Base-by-base conservation (phyloP, 1,284 basidiomycete genomes). In the Apiotrichum brassicae region DNA sequence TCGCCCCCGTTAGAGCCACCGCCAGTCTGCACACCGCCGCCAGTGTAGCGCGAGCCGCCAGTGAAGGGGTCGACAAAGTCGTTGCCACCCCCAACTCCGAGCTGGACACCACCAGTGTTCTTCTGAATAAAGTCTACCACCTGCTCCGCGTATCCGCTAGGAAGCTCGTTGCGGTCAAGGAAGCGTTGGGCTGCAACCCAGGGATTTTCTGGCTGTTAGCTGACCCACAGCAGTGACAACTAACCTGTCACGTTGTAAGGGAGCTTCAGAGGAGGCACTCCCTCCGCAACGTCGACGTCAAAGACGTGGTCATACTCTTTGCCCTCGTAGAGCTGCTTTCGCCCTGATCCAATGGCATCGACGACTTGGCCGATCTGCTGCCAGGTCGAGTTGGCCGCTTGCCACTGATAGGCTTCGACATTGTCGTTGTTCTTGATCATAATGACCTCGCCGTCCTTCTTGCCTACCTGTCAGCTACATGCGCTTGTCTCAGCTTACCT, bases 281-380 rank as follows among this genome's bases (percentile, higher is more conserved):
- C 94, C 58, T 97, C 94, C 57, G 89, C 80, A 24, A 97, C 86
- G 65, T 97, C 94, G 18, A 99, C 93, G 64, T 97, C 93, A 64
- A 98, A 98, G 8, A 99, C 94, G 64, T 97, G 94, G 74, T 99
- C 95, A 66, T 93, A 99, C 73, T 97, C 94, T 67, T 85, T 85
- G 25, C 95, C 95, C 59, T 88, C 74, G 68, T 87, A 86, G 6
- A 94, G 78, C 70, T 94, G 89, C 72, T 90, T 97, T 53, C 86
- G 79, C 8, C 82, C 82, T 39, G 84, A 82, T 9, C 91, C 89
- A 39, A 95, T 87, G 16, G 90, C 90, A 64, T 94, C 94, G 3
- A 95, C 90, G 4, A 98, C 93, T 59, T 94, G 86, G 13, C 95
- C 95, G 34, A 98, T 83, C 71, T 94, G 95, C 67, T 87, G 81